Evolutionary conservation across 345 rosid species (phyloP).

Genomic region (Melaleuca alternifolia): DNA sequence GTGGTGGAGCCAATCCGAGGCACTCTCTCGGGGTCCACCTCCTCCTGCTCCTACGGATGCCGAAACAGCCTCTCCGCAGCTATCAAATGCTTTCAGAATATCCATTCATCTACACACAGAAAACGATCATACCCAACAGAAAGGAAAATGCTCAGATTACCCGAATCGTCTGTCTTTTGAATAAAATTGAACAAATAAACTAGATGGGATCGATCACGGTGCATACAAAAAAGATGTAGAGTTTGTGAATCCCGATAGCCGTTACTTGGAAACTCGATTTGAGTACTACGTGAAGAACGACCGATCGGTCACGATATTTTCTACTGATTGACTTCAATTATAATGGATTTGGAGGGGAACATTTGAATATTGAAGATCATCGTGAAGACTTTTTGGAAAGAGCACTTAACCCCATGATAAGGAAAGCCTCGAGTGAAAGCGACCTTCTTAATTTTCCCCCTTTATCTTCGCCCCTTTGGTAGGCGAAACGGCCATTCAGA

Average conservation of each 20-base stretch:
- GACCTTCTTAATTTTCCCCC: neutral
- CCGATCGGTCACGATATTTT: too few species aligned
- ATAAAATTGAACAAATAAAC: neutral
- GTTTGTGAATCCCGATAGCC: neutral
- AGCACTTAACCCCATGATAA: neutral
- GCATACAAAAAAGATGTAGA: neutral
- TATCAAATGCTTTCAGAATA: neutral
- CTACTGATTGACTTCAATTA: too few species aligned
- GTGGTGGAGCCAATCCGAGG: neutral
- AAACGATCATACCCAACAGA: neutral
- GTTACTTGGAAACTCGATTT: neutral
- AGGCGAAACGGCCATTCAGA: neutral
- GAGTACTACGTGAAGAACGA: too few species aligned
- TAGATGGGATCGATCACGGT: neutral
- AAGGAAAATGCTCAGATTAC: neutral
- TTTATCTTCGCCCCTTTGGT: neutral
- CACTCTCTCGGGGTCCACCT: neutral
- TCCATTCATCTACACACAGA: neutral
- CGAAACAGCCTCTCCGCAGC: neutral
- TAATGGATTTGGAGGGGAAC: neutral
- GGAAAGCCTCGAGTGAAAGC: neutral
- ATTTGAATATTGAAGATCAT: neutral
- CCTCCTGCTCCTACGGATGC: neutral
- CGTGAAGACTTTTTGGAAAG: neutral
- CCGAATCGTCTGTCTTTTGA: neutral